A percentile compares a stretch with the other conserved stretches of the same genome.
These are phyloP conservation scores for Phytopythium chamaehyphon DNA, from an alignment of 352 stramenopile genomes.

Conservation along the genomic window DNA sequence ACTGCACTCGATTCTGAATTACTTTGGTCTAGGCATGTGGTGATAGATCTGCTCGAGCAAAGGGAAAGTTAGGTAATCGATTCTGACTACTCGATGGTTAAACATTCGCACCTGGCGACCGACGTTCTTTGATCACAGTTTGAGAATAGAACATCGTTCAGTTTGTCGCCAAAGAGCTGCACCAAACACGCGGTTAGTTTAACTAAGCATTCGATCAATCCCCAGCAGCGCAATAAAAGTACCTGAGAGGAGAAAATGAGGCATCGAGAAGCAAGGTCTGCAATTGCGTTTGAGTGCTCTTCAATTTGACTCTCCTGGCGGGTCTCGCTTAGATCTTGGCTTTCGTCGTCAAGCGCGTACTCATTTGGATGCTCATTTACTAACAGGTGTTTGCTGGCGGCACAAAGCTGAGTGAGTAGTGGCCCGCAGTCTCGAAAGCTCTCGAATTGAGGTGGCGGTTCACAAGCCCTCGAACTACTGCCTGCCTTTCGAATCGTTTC, in stretches of 20 bases:
- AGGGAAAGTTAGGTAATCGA: neutral
- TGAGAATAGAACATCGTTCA: conserved; percentile 46
- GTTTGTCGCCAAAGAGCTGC: conserved; percentile 54
- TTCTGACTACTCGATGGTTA: no score
- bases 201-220: no score
- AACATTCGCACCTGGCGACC: conserved; percentile 17
- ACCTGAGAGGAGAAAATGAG: conserved; percentile 65
- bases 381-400: conserved; percentile 4
- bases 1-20: conserved; percentile 17
- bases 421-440: conserved; percentile 18
- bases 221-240: conserved; percentile 3
- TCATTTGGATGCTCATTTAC: conserved; percentile 1
- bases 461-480: neutral
- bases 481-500: conserved; percentile 16
- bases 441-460: conserved; percentile 21
- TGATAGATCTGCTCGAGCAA: conserved; percentile 16
- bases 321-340: neutral
- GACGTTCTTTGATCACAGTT: conserved; percentile 12
- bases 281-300: conserved; percentile 12
- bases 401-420: conserved; percentile 37
- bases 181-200: conserved; percentile 4
- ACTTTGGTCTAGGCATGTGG: conserved; percentile 19
- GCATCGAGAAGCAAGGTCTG: conserved; percentile 46
- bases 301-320: neutral
- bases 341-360: neutral